Evolutionary conservation across 768 basidiomycete species (phyloP), one percentile per base, ranked within the genome.

Genomic region (Suillus lakei): DNA sequence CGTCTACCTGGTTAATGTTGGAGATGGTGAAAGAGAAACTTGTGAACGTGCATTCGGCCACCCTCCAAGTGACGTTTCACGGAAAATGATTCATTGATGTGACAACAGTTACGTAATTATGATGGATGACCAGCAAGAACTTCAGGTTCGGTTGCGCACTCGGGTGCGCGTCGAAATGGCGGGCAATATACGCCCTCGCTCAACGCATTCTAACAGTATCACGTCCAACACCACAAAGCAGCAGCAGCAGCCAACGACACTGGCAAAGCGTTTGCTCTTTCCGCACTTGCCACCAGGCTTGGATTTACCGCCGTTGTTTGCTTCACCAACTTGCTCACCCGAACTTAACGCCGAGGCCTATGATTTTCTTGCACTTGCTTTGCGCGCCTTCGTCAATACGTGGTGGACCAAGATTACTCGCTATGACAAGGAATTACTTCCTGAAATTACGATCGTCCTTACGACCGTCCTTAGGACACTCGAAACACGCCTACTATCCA

Each of bases 371-470:
- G 93, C 94, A 0, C 88, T 95, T 64, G 85, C 88, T 12, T 83
- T 96, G 28, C 85, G 93, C 39, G 92, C 92, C 7, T 91, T 84
- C 71, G 86, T 96, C 43, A 86, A 88, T 55, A 90, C 91, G 2
- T 96, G 93, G 94, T 96, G 93, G 91, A 83, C 90, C 38, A 92
- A 88, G 71, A 83, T 95, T 61, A 86, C 93, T 1, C 85, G 91
- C 65, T 92, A 92, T 67, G 93, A 95, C 84, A 92, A 87, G 72
- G 89, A 93, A 63, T 84, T 96, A 64, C 84, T 94, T 32, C 90
- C 91, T 28, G 86, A 91, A 67, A 86, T 94, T 59, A 83, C 89
- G 0, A 75, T 73, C 43, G 81, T 92, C 69, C 77, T 93, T 64
- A 79, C 83, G 5, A 78, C 82, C 68, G 83, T 93, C 72, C 70